Conservation (phyloP, 2,329 filamentous ascomycete genomes). For the Ophiostoma ips region DNA sequence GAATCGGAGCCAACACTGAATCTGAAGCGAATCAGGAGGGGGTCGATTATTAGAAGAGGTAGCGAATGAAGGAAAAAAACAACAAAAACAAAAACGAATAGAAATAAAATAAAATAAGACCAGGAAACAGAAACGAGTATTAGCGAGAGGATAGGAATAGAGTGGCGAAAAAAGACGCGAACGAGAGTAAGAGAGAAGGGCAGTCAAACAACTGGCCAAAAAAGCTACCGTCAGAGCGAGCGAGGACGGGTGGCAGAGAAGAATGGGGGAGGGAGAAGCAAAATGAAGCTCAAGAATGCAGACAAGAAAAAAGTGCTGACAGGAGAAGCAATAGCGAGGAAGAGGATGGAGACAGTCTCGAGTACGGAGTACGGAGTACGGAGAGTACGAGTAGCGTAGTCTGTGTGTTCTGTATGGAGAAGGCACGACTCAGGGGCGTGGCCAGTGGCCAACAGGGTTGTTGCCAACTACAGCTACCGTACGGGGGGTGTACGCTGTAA, state of each 20-base stretch:
- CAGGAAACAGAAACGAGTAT: background rate
- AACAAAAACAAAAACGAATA: background rate
- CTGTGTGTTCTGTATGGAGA: constrained; percentile 3
- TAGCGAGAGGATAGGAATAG: constrained; percentile 10
- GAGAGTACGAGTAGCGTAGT: background rate
- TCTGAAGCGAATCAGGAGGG: background rate
- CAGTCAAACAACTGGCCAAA: constrained; percentile 22
- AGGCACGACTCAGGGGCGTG: constrained; percentile 8
- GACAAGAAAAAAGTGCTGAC: constrained; percentile 5
- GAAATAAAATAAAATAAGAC: background rate
- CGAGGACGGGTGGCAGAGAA: constrained; percentile 26
- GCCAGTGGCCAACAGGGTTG: background rate
- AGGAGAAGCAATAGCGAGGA: background rate
- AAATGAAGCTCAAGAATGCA: constrained; percentile 3
- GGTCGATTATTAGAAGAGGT: background rate
- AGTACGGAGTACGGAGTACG: background rate
- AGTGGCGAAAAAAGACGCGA: background rate
- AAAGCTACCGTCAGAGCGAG: constrained; percentile 43
- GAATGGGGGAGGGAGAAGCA: constrained; percentile 15
- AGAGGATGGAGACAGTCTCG: background rate
- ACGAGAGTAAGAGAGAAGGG: constrained; percentile 12
- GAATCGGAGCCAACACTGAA: background rate
- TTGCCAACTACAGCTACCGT: background rate
- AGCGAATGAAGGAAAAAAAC: background rate
- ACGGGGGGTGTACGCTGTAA: background rate